Conservation (phyloP, 2,329 filamentous ascomycete genomes). For the Cladosporium colombiae region DNA sequence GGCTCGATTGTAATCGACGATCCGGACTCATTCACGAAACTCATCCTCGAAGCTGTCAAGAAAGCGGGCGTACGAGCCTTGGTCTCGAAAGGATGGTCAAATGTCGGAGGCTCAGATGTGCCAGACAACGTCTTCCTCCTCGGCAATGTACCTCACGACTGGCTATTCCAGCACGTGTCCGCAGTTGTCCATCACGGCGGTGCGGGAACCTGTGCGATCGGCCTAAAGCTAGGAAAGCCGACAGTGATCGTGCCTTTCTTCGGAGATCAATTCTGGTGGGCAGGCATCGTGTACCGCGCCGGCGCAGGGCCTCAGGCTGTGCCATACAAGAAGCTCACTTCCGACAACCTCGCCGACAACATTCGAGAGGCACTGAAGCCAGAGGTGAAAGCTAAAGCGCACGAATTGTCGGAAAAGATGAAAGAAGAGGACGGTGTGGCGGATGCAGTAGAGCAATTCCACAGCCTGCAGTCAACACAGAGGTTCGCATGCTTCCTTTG, state of each 20-base stretch:
- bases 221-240: constrained; percentile 52
- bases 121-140: constrained; percentile 48
- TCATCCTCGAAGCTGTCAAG: constrained; percentile 69
- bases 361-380: constrained; percentile 48
- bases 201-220: constrained; percentile 60
- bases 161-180: constrained; percentile 56
- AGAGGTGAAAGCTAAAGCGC: constrained; percentile 40
- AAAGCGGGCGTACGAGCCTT: constrained; percentile 50
- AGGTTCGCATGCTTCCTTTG: constrained; percentile 68
- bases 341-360: constrained; percentile 47
- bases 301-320: constrained; percentile 54
- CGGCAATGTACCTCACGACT: constrained; percentile 57
- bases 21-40: constrained; percentile 65
- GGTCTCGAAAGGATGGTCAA: constrained; percentile 55
- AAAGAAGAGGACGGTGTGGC: constrained; percentile 44
- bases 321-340: constrained; percentile 47
- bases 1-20: constrained; percentile 79
- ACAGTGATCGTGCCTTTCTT: constrained; percentile 60
- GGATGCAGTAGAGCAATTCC: constrained; percentile 48
- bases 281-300: constrained; percentile 51
- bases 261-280: constrained; percentile 60
- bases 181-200: constrained; percentile 60
- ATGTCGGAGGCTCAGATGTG: constrained; percentile 39
- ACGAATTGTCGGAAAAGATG: constrained; percentile 45
- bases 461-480: constrained; percentile 59